phyloP scores from a whole-genome alignment of 192 early-diverging fungal genomes.

The Coemansia umbellata region DNA sequence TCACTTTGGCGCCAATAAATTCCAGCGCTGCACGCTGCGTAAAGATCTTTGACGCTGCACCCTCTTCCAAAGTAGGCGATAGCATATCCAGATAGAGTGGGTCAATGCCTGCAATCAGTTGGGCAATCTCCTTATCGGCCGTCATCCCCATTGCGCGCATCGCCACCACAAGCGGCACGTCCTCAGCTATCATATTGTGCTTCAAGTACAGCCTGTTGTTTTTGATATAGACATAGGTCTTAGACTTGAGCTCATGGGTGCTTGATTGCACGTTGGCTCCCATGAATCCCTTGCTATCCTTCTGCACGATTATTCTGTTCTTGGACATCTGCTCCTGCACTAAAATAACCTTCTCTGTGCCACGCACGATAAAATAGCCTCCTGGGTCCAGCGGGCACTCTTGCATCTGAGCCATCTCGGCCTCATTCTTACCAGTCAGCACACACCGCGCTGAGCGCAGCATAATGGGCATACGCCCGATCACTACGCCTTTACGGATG shows the following conservation, averaged over 20 bases:
- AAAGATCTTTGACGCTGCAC: constrained; percentile 65
- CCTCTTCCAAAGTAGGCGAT: constrained; percentile 83
- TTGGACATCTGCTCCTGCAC: constrained; percentile 99
- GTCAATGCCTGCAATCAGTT: constrained; percentile 87
- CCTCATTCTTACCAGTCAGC: constrained; percentile 69
- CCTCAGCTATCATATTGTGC: constrained; percentile 86
- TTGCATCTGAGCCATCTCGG: constrained; percentile 79
- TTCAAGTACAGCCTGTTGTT: constrained; percentile 71
- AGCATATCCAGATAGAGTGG: constrained; percentile 77
- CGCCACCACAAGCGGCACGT: constrained; percentile 81
- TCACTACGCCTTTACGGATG: constrained; percentile 73
- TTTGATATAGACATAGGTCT: constrained; percentile 75
- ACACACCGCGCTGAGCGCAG: constrained; percentile 82
- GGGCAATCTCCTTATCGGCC: constrained; percentile 91
- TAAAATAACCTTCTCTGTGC: constrained; percentile 94
- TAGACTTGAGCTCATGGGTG: constrained; percentile 92
- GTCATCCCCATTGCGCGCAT: constrained; percentile 95
- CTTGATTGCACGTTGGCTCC: constrained; percentile 82
- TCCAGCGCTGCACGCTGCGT: constrained; percentile 94
- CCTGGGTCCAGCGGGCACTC: constrained; percentile 98
- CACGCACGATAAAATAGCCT: constrained; percentile 96
- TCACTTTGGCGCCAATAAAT: constrained; percentile 75
- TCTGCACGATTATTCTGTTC: constrained; percentile 95
- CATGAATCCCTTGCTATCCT: constrained; percentile 75
- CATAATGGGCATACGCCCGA: constrained; percentile 97